phyloP scores from a whole-genome alignment of 176 grass and related monocot species.

The Bonia amplexicaulis region DNA sequence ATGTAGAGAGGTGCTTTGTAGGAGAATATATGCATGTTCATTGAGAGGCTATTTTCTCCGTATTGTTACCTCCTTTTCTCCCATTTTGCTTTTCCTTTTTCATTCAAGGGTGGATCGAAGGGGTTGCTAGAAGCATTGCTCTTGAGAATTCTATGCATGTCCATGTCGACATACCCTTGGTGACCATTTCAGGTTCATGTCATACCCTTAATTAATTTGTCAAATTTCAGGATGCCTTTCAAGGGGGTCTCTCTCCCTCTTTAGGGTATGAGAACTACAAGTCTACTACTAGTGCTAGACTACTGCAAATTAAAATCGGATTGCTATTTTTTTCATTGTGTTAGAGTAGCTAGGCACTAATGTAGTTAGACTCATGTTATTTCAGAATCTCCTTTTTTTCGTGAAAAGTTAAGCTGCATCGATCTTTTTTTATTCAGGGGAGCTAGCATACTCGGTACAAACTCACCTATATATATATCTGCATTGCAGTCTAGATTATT shows the following conservation, averaged over 20 bases:
- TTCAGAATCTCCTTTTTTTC: not conserved
- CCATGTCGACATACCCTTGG: not conserved
- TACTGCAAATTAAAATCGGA: not conserved
- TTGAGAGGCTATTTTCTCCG: not conserved
- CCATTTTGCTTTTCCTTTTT: not conserved
- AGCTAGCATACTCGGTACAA: too few relatives aligned
- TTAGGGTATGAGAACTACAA: not conserved
- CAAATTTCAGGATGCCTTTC: not conserved
- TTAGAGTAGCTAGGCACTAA: not conserved
- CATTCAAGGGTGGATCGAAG: not conserved
- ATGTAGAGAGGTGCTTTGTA: not conserved
- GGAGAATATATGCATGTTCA: not conserved
- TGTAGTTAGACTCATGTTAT: not conserved
- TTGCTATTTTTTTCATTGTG: not conserved
- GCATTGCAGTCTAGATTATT: not conserved
- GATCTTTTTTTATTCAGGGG: too few relatives aligned
- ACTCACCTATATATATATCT: too few relatives aligned
- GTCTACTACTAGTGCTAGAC: not conserved
- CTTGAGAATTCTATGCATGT: not conserved
- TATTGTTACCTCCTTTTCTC: not conserved
- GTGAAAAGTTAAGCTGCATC: not conserved
- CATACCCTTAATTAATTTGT: not conserved
- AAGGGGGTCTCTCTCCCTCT: not conserved
- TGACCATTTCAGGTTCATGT: not conserved
- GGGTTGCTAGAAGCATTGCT: not conserved